These are phyloP conservation scores for Pseudonitzschia multistriata DNA, from an alignment of 108 stramenopile genomes.

Conservation along the genomic window DNA sequence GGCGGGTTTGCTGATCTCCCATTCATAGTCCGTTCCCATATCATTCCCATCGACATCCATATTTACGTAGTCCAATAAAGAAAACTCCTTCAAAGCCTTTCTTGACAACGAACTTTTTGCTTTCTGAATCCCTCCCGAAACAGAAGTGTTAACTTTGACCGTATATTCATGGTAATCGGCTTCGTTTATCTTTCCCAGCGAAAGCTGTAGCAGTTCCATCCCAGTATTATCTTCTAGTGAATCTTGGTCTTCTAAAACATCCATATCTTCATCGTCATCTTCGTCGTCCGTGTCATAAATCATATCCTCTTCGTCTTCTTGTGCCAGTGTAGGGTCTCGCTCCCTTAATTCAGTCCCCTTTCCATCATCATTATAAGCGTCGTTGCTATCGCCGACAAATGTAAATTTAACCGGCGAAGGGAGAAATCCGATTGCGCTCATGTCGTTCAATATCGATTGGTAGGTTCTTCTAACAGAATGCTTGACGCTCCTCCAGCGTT, in stretches of 20 bases:
- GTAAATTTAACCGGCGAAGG: constrained; percentile 51
- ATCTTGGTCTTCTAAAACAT: constrained; percentile 14
- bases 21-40: constrained; percentile 25
- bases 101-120: constrained; percentile 54
- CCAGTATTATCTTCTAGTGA: constrained; percentile 2
- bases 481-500: background rate
- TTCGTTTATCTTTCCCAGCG: constrained; percentile 31
- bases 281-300: constrained; percentile 22
- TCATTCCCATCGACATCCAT: constrained; percentile 18
- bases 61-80: constrained; percentile 7
- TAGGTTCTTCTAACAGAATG: background rate
- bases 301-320: constrained; percentile 7
- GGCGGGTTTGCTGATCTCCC: constrained; percentile 35
- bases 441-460: constrained; percentile 42
- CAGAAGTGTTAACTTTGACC: background rate
- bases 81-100: constrained; percentile 61
- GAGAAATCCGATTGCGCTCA: constrained; percentile 51
- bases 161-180: constrained; percentile 19
- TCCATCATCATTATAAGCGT: background rate
- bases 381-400: constrained; percentile 7
- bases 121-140: constrained; percentile 27
- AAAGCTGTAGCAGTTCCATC: constrained; percentile 24
- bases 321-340: background rate
- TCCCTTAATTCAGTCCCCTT: background rate
- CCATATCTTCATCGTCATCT: constrained; percentile 22